phyloP scores from a whole-genome alignment of 2,329 filamentous ascomycete genomes.

The Pezicula radicicola region DNA sequence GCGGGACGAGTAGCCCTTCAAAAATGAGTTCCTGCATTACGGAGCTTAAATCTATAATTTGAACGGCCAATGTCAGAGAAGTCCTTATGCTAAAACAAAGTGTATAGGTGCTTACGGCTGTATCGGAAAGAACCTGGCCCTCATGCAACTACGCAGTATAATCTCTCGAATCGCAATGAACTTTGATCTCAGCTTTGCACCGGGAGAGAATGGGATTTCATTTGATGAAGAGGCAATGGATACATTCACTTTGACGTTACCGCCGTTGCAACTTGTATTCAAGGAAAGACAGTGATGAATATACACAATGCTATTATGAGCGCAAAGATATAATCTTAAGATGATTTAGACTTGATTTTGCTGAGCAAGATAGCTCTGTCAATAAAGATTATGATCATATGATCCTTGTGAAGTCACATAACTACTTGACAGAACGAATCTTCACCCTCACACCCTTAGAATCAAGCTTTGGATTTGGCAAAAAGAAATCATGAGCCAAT shows the following conservation, averaged over 20 bases:
- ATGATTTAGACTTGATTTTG: too few species aligned
- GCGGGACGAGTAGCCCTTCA: too few species aligned
- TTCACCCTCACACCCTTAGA: constrained; percentile 4
- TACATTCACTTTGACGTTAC: neutral
- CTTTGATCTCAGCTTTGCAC: constrained; percentile 1
- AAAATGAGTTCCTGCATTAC: too few species aligned
- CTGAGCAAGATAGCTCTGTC: too few species aligned
- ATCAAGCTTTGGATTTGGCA: constrained; percentile 4
- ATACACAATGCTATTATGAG: too few species aligned
- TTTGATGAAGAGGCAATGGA: constrained; percentile 16
- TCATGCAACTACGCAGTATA: neutral
- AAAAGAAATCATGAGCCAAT: constrained; percentile 3
- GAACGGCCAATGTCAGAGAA: too few species aligned
- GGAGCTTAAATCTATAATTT: too few species aligned
- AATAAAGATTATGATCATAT: too few species aligned
- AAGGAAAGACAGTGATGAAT: neutral
- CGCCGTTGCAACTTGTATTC: neutral
- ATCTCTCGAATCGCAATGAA: neutral
- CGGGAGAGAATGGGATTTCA: neutral
- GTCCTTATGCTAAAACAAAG: neutral
- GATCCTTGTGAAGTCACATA: too few species aligned
- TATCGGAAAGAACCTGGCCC: neutral
- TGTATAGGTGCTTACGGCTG: constrained; percentile 5
- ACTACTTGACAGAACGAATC: neutral
- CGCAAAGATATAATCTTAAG: too few species aligned